A percentile compares a stretch with the other conserved stretches of the same genome.
phyloP scores from a whole-genome alignment of 139 green algal genomes.

The Spirogloea muscicola region DNA sequence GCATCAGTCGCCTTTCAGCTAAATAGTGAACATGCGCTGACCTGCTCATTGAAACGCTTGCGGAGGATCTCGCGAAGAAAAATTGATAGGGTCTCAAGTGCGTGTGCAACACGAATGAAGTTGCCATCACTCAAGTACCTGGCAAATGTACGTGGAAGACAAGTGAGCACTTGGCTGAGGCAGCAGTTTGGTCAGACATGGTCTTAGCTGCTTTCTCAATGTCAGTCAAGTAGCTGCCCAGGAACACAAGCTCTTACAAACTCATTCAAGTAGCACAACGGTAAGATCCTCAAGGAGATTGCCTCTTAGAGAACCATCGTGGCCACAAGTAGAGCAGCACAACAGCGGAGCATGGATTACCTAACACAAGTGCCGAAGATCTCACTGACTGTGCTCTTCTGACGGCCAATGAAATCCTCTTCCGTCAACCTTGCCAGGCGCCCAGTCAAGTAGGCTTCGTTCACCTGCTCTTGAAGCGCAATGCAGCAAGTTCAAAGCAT shows the following conservation, averaged over 20 bases:
- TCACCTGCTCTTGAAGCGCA: slow-evolving; percentile 25
- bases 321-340: background rate
- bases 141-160: background rate
- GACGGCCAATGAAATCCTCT: slow-evolving; percentile 14
- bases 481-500: background rate
- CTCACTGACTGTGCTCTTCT: slow-evolving; percentile 37
- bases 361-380: slow-evolving; percentile 34
- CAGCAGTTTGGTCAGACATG: background rate
- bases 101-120: slow-evolving; percentile 43
- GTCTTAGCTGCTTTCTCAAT: background rate
- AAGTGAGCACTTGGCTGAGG: background rate
- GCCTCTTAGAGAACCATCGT: background rate
- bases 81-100: slow-evolving; percentile 21
- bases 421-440: slow-evolving; percentile 26
- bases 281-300: background rate
- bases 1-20: background rate
- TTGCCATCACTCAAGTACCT: slow-evolving; percentile 38
- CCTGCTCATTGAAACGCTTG: slow-evolving; percentile 38
- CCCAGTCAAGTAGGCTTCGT: slow-evolving; percentile 37
- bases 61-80: slow-evolving; percentile 36
- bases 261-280: background rate
- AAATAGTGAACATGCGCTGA: background rate
- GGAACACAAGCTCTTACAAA: background rate
- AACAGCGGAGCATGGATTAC: background rate
- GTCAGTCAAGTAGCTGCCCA: background rate